These are phyloP conservation scores for Skeletonema grethae DNA, from an alignment of 108 stramenopile species.

Conservation along the genomic window DNA sequence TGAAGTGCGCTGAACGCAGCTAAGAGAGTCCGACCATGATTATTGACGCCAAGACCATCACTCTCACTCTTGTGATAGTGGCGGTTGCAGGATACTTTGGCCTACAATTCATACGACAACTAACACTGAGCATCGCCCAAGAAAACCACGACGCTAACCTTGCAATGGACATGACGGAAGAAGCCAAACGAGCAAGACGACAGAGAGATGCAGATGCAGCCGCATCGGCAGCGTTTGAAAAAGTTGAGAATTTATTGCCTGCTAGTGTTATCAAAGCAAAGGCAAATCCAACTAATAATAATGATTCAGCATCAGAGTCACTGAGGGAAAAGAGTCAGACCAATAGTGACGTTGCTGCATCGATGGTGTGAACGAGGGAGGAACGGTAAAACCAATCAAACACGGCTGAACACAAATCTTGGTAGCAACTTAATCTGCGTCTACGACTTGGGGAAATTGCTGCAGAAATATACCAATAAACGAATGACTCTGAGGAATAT, in stretches of 20 bases:
- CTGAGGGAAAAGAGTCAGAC: background rate
- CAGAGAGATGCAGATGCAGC: slow-evolving; percentile 77
- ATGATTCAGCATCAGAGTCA: background rate
- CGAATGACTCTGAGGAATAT: background rate
- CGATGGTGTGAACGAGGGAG: background rate
- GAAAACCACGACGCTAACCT: slow-evolving; percentile 82
- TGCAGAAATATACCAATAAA: background rate
- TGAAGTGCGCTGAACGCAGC: too few species aligned
- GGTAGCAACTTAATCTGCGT: background rate
- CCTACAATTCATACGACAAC: slow-evolving; percentile 64
- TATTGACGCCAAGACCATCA: slow-evolving; percentile 73
- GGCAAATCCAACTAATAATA: background rate
- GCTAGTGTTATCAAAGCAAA: slow-evolving; percentile 36
- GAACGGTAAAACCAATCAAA: background rate
- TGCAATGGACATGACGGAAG: slow-evolving; percentile 68
- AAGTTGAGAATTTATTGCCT: slow-evolving; percentile 74
- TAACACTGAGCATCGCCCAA: slow-evolving; percentile 81
- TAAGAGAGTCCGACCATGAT: slow-evolving; percentile 54
- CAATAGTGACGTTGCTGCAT: slow-evolving; percentile 3
- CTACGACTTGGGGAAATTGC: background rate
- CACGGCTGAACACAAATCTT: background rate
- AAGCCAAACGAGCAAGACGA: slow-evolving; percentile 62
- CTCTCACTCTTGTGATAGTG: slow-evolving; percentile 62
- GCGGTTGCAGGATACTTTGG: slow-evolving; percentile 56
- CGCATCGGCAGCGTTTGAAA: slow-evolving; percentile 69